These are phyloP conservation scores for Verticillium albo-atrum DNA, from an alignment of 2,329 filamentous ascomycete species.

Conservation along the genomic window DNA sequence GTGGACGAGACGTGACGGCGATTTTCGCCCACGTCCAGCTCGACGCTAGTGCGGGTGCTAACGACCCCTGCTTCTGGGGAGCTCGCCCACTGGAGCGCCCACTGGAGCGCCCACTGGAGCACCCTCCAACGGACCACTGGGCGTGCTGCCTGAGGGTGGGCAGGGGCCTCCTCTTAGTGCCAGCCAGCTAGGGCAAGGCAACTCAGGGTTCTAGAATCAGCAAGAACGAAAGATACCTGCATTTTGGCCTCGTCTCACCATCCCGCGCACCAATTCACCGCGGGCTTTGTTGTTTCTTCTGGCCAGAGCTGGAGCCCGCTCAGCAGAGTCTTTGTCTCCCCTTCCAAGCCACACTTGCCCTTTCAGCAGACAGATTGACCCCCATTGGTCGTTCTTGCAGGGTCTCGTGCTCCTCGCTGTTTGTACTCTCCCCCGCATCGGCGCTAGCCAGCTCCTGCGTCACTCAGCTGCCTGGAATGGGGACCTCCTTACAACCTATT, in stretches of 20 bases:
- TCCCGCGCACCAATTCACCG: neutral
- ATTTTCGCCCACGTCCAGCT: neutral
- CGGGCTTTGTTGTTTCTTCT: neutral
- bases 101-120: too few species aligned
- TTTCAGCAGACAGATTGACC: neutral
- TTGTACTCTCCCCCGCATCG: neutral
- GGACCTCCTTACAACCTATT: too few species aligned
- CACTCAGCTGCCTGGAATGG: neutral
- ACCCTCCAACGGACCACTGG: neutral
- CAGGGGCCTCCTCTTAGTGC: neutral
- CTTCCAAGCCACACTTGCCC: neutral
- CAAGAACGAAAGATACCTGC: conserved; percentile 11
- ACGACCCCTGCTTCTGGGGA: neutral
- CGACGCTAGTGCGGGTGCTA: neutral
- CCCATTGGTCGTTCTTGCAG: neutral
- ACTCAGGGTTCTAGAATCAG: conserved; percentile 10
- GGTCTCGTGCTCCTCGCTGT: neutral
- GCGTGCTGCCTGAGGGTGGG: neutral
- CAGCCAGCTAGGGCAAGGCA: neutral
- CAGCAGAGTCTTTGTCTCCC: neutral
- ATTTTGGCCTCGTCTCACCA: neutral
- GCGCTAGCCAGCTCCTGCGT: neutral
- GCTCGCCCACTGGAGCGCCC: neutral
- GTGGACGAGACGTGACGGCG: neutral
- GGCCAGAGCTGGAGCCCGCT: too few species aligned